Evolutionary conservation across 202 grass and related monocot species (phyloP), one percentile per base, ranked within the genome.

Genomic region (Musa balbisiana): DNA sequence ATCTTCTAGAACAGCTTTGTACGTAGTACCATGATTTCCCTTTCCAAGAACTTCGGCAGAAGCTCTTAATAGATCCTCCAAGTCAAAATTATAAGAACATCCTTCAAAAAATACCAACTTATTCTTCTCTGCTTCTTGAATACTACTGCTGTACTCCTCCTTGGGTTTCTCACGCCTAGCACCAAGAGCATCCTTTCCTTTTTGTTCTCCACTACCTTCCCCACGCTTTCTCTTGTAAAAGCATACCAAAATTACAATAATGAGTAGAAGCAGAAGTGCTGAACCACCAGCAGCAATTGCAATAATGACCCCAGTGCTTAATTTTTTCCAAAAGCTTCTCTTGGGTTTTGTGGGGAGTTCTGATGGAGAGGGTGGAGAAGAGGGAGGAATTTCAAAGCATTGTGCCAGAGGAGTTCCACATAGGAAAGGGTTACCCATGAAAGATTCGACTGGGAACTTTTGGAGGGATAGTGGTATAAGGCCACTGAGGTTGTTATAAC

Each of bases 1-100:
- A 86, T 98, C 95, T 79, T 98, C 95, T 84, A 98, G 89, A 84
- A 98, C 91, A 73, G 95, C 95, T 81, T 94, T 98, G 70, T 98
- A 98, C 69, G 95, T 98, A 69, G 95, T 98, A 68, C 95, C 95
- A 83, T 88, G 86, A 67, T 91, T 92, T 73, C 95, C 95, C 80
- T 98, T 98, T 11, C 95, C 95, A 84, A 98, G 85, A 51, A 98
- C 95, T 75, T 98, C 95, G 52, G 95, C 95, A 52, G 95, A 98
- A 77, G 95, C 95, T 84, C 95, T 85, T 65, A 98, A 83, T 63
- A 98, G 88, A 92, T 98, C 95, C 49, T 98, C 95, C 67, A 98
- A 74, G 82, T 98, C 95, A 87, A 98, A 98, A 84, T 87, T 98
- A 77, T 85, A 98, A n/a, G 91, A 89, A 83, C 91, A 94, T 25